Evolutionary conservation across 2,329 filamentous ascomycete species (phyloP).

Genomic region (Monosporascus ibericus): DNA sequence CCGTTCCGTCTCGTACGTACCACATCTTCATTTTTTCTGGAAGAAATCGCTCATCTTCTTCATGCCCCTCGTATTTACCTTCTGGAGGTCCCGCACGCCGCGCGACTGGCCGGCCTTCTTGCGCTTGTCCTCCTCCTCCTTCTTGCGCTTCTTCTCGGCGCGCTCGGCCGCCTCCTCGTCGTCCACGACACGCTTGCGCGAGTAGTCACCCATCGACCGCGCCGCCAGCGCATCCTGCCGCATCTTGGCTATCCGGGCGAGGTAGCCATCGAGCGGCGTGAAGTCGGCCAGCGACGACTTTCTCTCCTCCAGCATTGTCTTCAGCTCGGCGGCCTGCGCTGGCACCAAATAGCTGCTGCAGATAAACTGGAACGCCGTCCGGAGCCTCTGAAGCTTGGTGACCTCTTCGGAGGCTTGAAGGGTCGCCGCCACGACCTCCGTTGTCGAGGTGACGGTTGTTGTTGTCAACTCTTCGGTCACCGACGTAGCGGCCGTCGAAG

Average conservation of each 20-base stretch:
- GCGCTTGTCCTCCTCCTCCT: slow-evolving; percentile 83
- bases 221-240: slow-evolving; percentile 66
- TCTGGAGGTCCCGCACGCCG: slow-evolving; percentile 74
- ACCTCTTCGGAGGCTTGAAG: slow-evolving; percentile 44
- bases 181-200: slow-evolving; percentile 60
- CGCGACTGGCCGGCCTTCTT: slow-evolving; percentile 71
- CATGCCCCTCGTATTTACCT: slow-evolving; percentile 90
- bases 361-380: slow-evolving; percentile 60
- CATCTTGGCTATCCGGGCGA: slow-evolving; percentile 58
- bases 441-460: slow-evolving; percentile 1
- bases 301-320: slow-evolving; percentile 32
- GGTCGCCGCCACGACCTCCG: slow-evolving; percentile 30
- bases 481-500: slow-evolving; percentile 31
- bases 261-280: slow-evolving; percentile 61
- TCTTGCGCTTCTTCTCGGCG: slow-evolving; percentile 75
- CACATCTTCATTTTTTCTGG: slow-evolving; percentile 50
- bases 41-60: slow-evolving; percentile 97
- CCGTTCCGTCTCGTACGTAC: too few relatives aligned
- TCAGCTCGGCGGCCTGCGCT: slow-evolving; percentile 35
- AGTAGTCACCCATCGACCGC: slow-evolving; percentile 63
- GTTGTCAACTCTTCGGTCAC: slow-evolving; percentile 7
- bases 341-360: slow-evolving; percentile 53
- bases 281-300: slow-evolving; percentile 52
- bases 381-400: slow-evolving; percentile 55
- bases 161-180: slow-evolving; percentile 61